Base-by-base conservation (phyloP, 2,329 filamentous ascomycete species). In the Ascochyta rabiei region DNA sequence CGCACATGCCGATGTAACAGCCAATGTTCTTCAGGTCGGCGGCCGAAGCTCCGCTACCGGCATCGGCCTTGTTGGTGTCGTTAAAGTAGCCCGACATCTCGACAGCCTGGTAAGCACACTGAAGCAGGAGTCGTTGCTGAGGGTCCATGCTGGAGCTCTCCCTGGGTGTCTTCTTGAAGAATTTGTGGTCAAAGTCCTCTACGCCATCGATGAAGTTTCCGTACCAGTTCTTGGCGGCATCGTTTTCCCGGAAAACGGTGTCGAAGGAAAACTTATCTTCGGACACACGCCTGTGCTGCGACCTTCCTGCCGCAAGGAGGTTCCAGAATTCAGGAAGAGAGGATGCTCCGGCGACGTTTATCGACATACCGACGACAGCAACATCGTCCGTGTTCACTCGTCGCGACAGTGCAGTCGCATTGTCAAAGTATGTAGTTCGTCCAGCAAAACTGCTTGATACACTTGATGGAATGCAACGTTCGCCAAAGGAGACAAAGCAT, bases 91-190 rank as follows among this genome's bases (percentile, higher is more conserved):
- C 71, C 12, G 57, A 62, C 50, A 62, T 66, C 45, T 76, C 75
- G 0, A 83, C 50, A 1, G 75, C 72, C 52, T 77, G 67, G 30
- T 71, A 72, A 1, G 62, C 58, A 1, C 56, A 53, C 39, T 72
- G 55, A 4, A 73, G 60, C 2, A 65, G 43, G 5, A 66, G 31
- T 1, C 69, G 49, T 23, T 69, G 62, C 30, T 71, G 64, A 6
- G 68, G 68, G 30, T 72, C 67, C 59, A 66, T 66, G 33, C 42
- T 21, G 0, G 50, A 35, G 0, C 61, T 58, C 19, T 73, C 69
- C 3, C 49, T 39, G 6, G 56, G 37, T 1, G 45, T 62, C 10
- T 59, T 57, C 8, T 51, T 41, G 48, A 73, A 73, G 58, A 73
- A 72, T 2, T 35, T 34, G 21, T 74, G 69, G 37, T 78, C 74